These are phyloP conservation scores for Sphagnurus paluster DNA, from an alignment of 1,284 basidiomycete genomes.

Conservation along the genomic window DNA sequence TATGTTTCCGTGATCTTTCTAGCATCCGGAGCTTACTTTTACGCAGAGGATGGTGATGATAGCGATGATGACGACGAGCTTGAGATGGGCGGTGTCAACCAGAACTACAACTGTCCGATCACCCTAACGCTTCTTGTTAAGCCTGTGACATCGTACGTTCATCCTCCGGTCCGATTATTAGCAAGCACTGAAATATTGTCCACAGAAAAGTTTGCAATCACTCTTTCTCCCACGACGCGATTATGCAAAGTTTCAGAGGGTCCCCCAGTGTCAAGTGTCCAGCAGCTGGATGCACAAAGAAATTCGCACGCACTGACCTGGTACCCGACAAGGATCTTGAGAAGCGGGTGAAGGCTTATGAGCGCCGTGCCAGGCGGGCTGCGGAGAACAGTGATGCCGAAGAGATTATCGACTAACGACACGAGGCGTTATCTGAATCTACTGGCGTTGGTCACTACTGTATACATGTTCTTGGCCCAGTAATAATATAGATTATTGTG, in stretches of 20 bases:
- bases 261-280: conserved; percentile 52
- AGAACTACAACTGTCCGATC: conserved; percentile 81
- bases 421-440: neutral
- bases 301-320: conserved; percentile 53
- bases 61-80: conserved; percentile 79
- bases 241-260: conserved; percentile 51
- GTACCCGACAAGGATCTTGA: conserved; percentile 55
- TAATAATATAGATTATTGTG: too few species aligned
- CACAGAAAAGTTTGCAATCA: conserved; percentile 65
- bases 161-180: conserved; percentile 1
- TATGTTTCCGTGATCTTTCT: conserved; percentile 27
- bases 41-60: conserved; percentile 70
- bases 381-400: conserved; percentile 56
- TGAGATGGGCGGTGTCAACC: conserved; percentile 79
- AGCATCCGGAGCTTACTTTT: conserved; percentile 6
- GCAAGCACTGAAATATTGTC: conserved; percentile 9
- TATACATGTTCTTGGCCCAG: conserved; percentile 4
- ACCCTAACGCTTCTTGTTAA: conserved; percentile 63
- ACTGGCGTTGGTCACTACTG: neutral
- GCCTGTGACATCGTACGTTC: conserved; percentile 73
- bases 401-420: conserved; percentile 61
- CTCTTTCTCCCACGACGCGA: conserved; percentile 67
- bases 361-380: conserved; percentile 47
- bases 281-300: conserved; percentile 65
- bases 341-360: conserved; percentile 57